Conservation (phyloP, 345 rosid genomes). For the Populus tremula region DNA sequence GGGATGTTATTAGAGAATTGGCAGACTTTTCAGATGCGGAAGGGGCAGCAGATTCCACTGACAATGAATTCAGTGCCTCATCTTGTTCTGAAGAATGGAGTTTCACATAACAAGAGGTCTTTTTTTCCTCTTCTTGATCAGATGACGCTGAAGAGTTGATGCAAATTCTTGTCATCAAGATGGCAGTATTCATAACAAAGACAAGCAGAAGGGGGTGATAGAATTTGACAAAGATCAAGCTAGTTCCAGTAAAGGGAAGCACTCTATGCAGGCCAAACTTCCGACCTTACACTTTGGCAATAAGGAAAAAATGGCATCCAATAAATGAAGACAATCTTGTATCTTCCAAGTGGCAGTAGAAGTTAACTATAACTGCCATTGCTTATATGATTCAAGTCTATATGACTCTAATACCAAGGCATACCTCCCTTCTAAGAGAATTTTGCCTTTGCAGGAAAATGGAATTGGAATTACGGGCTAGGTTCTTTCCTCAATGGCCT, state of each 20-base stretch:
- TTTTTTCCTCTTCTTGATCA: not conserved
- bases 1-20: constrained; percentile 49
- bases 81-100: not conserved
- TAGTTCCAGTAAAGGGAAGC: too few relatives aligned
- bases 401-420: not conserved
- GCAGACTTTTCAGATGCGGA: constrained; percentile 1
- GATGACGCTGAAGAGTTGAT: not conserved
- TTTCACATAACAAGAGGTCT: not conserved
- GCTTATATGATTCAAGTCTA: not conserved
- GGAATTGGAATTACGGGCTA: not conserved
- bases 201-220: too few relatives aligned
- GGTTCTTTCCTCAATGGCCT: not conserved
- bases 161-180: too few relatives aligned
- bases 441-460: not conserved
- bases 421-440: not conserved
- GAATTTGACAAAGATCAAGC: too few relatives aligned
- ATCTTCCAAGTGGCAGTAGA: too few relatives aligned
- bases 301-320: too few relatives aligned
- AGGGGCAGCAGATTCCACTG: not conserved
- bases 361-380: too few relatives aligned
- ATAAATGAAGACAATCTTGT: too few relatives aligned
- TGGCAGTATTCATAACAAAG: too few relatives aligned
- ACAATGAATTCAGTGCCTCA: not conserved
- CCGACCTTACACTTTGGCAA: too few relatives aligned
- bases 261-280: too few relatives aligned